Conservation (phyloP, 495 filamentous ascomycete genomes). For the Xylaria palmicola region DNA sequence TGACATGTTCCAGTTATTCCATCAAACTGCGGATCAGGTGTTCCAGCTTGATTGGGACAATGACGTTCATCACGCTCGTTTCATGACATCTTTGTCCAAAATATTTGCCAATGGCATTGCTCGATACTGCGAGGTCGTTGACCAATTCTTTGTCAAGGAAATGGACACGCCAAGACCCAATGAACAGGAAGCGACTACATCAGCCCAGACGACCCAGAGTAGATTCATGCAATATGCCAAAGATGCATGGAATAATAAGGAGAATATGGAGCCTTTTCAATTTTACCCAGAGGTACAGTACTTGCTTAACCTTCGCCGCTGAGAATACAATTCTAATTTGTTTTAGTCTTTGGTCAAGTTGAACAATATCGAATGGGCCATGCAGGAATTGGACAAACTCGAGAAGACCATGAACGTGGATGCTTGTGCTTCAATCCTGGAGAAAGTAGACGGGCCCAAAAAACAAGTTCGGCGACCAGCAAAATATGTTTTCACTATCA, state of each 20-base stretch:
- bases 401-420: conserved; percentile 93
- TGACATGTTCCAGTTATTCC: conserved; percentile 92
- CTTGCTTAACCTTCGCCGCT: conserved; percentile 8
- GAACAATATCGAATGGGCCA: conserved; percentile 95
- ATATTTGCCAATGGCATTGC: conserved; percentile 79
- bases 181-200: conserved; percentile 79
- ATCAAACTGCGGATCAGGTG: conserved; percentile 83
- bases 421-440: conserved; percentile 79
- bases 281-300: conserved; percentile 82
- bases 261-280: conserved; percentile 96
- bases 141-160: conserved; percentile 82
- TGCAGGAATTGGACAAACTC: conserved; percentile 84
- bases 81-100: conserved; percentile 95
- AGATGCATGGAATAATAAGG: conserved; percentile 90
- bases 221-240: conserved; percentile 89
- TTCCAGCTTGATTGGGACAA: conserved; percentile 87
- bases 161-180: conserved; percentile 76
- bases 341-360: conserved; percentile 89
- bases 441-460: conserved; percentile 54
- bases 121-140: conserved; percentile 88
- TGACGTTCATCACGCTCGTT: conserved; percentile 88
- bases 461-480: conserved; percentile 58
- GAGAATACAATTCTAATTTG: conserved; percentile 18
- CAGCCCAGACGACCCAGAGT: conserved; percentile 80
- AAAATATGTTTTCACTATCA: conserved; percentile 97